Percentiles rank a stretch among this genome's conserved stretches.
phyloP scores from a whole-genome alignment of 2,329 filamentous ascomycete species.

The Lecanoromycetidae sp. region DNA sequence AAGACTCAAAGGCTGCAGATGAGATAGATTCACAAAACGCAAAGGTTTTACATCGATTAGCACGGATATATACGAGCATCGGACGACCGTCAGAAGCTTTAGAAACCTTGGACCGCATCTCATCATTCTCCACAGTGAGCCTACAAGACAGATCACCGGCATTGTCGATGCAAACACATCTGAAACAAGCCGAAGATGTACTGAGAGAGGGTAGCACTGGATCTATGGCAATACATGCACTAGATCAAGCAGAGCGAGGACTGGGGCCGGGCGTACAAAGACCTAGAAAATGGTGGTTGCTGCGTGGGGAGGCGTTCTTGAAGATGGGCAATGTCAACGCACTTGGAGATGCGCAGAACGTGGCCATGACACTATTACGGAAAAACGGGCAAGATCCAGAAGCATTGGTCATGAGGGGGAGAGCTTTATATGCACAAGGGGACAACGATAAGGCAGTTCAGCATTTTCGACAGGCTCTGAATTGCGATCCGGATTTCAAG shows the following conservation, averaged over 20 bases:
- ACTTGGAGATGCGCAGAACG: conserved; percentile 80
- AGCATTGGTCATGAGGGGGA: conserved; percentile 76
- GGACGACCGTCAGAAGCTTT: conserved; percentile 81
- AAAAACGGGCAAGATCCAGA: conserved; percentile 87
- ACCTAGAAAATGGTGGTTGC: conserved; percentile 85
- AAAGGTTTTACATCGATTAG: conserved; percentile 79
- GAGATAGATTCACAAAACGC: conserved; percentile 74
- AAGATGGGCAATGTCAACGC: conserved; percentile 87
- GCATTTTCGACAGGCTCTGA: conserved; percentile 80
- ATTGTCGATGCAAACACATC: conserved; percentile 69
- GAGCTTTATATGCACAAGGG: conserved; percentile 77
- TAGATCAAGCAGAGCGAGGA: conserved; percentile 77
- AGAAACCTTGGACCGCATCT: conserved; percentile 66
- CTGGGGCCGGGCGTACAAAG: conserved; percentile 63
- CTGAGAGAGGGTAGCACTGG: conserved; percentile 63
- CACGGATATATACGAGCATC: conserved; percentile 77
- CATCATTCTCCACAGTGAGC: conserved; percentile 41
- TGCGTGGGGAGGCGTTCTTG: conserved; percentile 82
- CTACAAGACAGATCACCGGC: conserved; percentile 65
- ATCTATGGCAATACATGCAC: conserved; percentile 82
- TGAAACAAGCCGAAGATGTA: conserved; percentile 67
- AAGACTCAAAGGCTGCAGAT: conserved; percentile 72
- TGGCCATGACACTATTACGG: conserved; percentile 77
- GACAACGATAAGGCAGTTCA: conserved; percentile 92
- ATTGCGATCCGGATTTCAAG: conserved; percentile 81